Evolutionary conservation across 441 rosid genomes (phyloP), one percentile per base, ranked within the genome.

Genomic region (Pelargonium cotyledonis): DNA sequence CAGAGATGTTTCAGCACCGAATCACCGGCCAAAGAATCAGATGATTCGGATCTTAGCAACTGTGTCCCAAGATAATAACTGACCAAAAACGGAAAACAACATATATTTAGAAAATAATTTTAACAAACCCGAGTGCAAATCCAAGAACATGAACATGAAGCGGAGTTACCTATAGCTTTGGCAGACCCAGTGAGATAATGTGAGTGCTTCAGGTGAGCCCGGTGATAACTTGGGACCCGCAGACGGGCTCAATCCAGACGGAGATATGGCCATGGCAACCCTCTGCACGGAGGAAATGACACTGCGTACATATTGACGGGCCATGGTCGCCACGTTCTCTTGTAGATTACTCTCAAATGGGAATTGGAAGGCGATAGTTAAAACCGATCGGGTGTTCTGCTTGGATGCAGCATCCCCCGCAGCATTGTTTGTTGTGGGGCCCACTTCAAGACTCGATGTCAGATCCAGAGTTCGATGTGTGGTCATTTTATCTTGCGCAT

Each of bases 301-400:
- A 14, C 92, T 95, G 0, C 96, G 85, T 1, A 95, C 84, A 57
- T 95, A 95, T 72, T 95, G 98, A 2, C 95, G 85, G 18, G 98
- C 99, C 99, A 95, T 92, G 75, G 85, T 79, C 0, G 94, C 95
- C 69, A 95, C 99, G 77, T 86, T 92, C 0, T 95, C 99, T 72
- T 89, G 98, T 66, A 91, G 81, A 76, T 80, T 85, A 84, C 81
- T 82, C 71, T 92, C 98, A 55, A 89, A 92, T 9, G 99, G 97
- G 82, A 95, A 92, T 78, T 95, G 98, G 76, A 95, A 92, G 66
- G 99, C 98, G n/a, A 95, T 92, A 4, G 98, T 92, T 77, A 95
- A 83, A 57, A 95, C 92, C 0, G 97, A 95, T 67, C 98, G 86
- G 7, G 87, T 65, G 68, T 74, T 76, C 7, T 83, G 85, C 74